Evolutionary conservation across 306 rosid genomes (phyloP), one percentile per base, ranked within the genome.

Genomic region (Quercus alba): DNA sequence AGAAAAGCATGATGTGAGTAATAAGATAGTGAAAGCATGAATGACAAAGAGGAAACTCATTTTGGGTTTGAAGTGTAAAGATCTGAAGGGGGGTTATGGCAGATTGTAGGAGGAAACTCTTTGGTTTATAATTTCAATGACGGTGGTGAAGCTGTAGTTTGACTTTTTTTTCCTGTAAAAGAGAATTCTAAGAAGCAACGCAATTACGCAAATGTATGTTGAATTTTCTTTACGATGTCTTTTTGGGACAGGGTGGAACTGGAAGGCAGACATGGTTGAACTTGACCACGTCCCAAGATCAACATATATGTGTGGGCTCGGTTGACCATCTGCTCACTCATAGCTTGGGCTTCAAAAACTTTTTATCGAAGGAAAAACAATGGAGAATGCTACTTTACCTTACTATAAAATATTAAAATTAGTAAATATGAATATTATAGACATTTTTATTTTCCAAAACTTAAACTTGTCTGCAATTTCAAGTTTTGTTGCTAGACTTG

Each of bases 21-120:
- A 25, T 52, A 82, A 57, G 59, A 86, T 5, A 15, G 49, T 56
- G 80, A 80, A 56, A 58, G 80, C 15, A 46, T 35, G 52, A 63
- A 13, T 35, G 85, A 78, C 20, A 72, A 26, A 63, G 77, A 57
- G 79, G 75, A 55, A 78, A 82, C 18, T 63, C 98, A 94, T 89
- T 79, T 79, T 81, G 75, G 74, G 26, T 46, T 73, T 57, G 77
- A 28, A 72, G 64, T 15, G 46, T 66, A 79, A 78, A 52, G 74
- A 46, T 76, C 52, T 54, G 56, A 67, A 26, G 3, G 57, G 23
- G 66, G 51, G 0, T 30, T 0, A 49, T 3, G 14, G 23, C 20
- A 44, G 56, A 1, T 15, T 13, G 62, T 0, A 12, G 63, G 44
- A 12, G 26, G 12, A 71, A 38, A 38, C 46, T 38, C 72, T 10